A percentile compares a stretch with the other conserved stretches of the same genome.
Conservation (phyloP, 306 rosid genomes). For the Casuarina glauca region DNA sequence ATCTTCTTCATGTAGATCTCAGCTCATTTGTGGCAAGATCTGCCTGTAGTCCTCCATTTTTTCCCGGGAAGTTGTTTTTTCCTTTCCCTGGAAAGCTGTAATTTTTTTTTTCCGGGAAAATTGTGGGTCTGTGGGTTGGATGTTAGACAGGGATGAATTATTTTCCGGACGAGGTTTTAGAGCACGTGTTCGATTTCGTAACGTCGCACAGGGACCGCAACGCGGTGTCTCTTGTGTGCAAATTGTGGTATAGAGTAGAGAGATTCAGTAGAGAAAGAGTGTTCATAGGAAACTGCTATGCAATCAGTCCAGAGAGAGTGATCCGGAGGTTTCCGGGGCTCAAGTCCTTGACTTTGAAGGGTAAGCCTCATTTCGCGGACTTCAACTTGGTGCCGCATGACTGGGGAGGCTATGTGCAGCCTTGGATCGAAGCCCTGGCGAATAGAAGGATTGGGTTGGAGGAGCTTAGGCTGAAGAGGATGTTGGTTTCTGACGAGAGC, state of each 20-base stretch:
- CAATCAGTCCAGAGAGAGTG: conserved; percentile 74
- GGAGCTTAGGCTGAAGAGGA: conserved; percentile 88
- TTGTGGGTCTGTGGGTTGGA: conserved; percentile 16
- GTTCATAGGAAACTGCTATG: conserved; percentile 86
- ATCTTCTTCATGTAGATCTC: conserved; percentile 5
- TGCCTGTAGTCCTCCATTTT: conserved; percentile 9
- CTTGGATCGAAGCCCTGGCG: conserved; percentile 83
- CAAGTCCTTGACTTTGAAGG: conserved; percentile 74
- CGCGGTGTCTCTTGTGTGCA: conserved; percentile 83
- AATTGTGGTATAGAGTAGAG: conserved; percentile 78
- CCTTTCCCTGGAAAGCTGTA: conserved; percentile 16
- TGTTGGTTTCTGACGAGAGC: conserved; percentile 83
- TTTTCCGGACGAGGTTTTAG: conserved; percentile 93
- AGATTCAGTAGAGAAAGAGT: conserved; percentile 65
- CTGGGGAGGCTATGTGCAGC: conserved; percentile 79
- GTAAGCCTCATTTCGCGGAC: conserved; percentile 97
- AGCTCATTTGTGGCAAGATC: conserved; percentile 28
- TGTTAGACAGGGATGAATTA: conserved; percentile 62
- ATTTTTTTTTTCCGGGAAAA: conserved; percentile 39
- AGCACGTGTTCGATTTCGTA: conserved; percentile 74
- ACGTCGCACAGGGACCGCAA: conserved; percentile 78
- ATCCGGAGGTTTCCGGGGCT: conserved; percentile 65
- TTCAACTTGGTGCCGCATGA: conserved; percentile 85
- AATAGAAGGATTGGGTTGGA: conserved; percentile 50
- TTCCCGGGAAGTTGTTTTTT: not conserved